These are phyloP conservation scores for Citrus medica DNA, from an alignment of 345 rosid species.

Conservation along the genomic window DNA sequence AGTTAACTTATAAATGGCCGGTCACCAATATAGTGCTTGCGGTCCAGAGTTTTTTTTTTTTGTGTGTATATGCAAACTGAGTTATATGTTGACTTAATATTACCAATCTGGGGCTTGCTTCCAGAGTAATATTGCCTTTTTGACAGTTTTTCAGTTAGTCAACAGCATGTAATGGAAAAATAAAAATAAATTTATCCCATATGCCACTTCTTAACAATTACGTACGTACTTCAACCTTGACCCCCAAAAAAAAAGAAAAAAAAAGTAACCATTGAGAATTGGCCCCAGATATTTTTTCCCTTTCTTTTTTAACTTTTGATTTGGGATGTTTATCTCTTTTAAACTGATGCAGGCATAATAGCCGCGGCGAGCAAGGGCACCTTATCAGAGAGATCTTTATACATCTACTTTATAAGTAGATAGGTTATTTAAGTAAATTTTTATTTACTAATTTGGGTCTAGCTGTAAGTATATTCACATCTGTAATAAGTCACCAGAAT, in stretches of 20 bases:
- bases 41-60: neutral
- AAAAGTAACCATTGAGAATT: neutral
- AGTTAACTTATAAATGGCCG: constrained; percentile 4
- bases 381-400: neutral
- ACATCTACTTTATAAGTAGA: neutral
- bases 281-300: neutral
- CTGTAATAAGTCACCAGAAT: neutral
- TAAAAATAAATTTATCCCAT: too few relatives aligned
- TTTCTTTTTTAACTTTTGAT: neutral
- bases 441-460: neutral
- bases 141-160: too few relatives aligned
- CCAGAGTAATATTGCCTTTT: too few relatives aligned
- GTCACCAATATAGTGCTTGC: neutral
- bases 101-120: neutral
- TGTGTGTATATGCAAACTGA: neutral
- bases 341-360: neutral
- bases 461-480: too few relatives aligned
- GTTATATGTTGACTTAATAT: neutral
- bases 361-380: neutral
- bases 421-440: neutral
- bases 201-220: too few relatives aligned
- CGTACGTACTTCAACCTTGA: neutral
- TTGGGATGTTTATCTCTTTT: neutral
- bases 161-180: too few relatives aligned
- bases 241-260: too few relatives aligned